Base-by-base conservation (phyloP, 2,329 filamentous ascomycete species). In the Penicillium thymicola region DNA sequence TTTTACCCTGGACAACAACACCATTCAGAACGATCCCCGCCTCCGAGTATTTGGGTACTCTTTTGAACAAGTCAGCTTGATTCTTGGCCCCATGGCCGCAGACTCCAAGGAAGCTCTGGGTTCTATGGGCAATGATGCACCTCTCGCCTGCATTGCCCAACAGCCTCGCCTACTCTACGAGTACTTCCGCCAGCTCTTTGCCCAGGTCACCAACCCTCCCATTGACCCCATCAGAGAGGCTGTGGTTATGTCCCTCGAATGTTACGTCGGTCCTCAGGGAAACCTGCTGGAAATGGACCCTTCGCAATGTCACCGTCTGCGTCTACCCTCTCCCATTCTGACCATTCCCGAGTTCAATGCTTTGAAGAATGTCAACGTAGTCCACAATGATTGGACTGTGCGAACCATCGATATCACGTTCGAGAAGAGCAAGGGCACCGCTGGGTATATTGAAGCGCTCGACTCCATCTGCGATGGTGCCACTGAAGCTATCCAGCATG, bases 151-250 rank as follows among this genome's bases (percentile, higher is more conserved):
- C 75, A 81, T 97, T 72, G 89, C 93, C n/a, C 85, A 89, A 63
- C 89, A 92, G 61, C 92, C 93, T 65, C 89, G 92, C 65, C 81
- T 96, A 52, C 84, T 97, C 21, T 96, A 90, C 75, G 93, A 97
- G 75, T 97, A 97, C 79, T 97, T 97, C 87, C 87, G 93, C 61
- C 90, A 97, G 79, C 87, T 97, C 42, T 97, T 97, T 74, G 93
- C 93, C 10, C 93, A 97, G 78, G 93, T 97, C 73, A 97, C 93
- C 60, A 97, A 97, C 76, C 93, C 93, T 65, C 93, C 93, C 14
- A 97, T 97, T 70, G 93, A 97, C 71, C 93, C 93, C 32, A 97
- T 97, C 67, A 85, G 93, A 75, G 93, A 97, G 81, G 93, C 92
- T 28, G 94, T 97, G 69, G 93, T 97, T 75, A 97, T 97, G 93